Evolutionary conservation across 1,139 yeast genomes (phyloP).

Genomic region (Yamadazyma blattariae): DNA sequence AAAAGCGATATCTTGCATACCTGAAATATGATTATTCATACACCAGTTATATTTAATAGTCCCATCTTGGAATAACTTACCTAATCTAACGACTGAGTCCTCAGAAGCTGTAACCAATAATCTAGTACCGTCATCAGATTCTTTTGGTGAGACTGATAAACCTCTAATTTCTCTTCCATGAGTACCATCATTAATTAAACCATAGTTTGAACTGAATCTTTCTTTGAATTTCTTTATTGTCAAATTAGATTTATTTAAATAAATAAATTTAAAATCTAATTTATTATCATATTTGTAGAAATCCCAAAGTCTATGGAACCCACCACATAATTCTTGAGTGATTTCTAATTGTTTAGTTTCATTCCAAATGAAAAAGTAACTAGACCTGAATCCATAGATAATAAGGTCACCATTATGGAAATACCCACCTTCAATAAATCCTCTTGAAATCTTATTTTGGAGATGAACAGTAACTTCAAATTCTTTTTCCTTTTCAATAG

Average conservation of each 20-base stretch:
- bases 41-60: conserved; percentile 51
- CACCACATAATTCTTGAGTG: conserved; percentile 79
- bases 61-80: conserved; percentile 44
- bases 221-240: conserved; percentile 25
- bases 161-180: conserved; percentile 90
- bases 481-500: conserved; percentile 10
- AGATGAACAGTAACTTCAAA: conserved; percentile 39
- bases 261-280: conserved; percentile 35
- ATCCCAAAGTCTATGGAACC: conserved; percentile 84
- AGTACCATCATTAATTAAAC: conserved; percentile 53
- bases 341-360: conserved; percentile 75
- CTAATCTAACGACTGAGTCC: conserved; percentile 73
- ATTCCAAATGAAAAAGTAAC: conserved; percentile 77
- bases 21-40: conserved; percentile 81
- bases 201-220: conserved; percentile 20
- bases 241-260: conserved; percentile 54
- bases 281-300: conserved; percentile 23
- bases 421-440: conserved; percentile 75
- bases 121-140: conserved; percentile 20
- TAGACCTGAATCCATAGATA: conserved; percentile 80
- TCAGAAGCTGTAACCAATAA: conserved; percentile 78
- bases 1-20: conserved; percentile 74
- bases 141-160: conserved; percentile 44
- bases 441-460: conserved; percentile 65
- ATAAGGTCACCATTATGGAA: conserved; percentile 53